Conservation (phyloP, 169 alveolate genomes). For the Cryptosporidium baileyi region DNA sequence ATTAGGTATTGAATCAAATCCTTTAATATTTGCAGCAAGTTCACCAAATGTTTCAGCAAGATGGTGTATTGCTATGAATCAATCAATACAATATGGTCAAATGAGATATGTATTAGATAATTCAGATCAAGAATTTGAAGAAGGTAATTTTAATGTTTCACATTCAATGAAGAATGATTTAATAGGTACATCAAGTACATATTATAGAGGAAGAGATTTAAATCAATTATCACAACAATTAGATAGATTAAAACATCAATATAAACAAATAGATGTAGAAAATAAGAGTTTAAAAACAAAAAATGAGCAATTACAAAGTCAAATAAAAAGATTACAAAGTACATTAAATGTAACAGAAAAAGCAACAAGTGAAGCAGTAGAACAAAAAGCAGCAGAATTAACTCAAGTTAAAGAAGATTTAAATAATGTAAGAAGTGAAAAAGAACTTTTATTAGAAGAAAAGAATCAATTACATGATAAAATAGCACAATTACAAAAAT, state of each 20-base stretch:
- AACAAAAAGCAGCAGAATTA: constrained; percentile 65
- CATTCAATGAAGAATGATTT: background rate
- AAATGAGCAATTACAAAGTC: constrained; percentile 47
- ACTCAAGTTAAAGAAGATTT: constrained; percentile 52
- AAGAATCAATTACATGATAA: constrained; percentile 28
- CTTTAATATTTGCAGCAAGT: constrained; percentile 66
- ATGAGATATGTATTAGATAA: constrained; percentile 49
- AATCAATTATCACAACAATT: constrained; percentile 51
- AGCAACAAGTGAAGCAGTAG: constrained; percentile 69
- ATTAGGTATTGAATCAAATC: constrained; percentile 62
- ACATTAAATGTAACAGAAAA: constrained; percentile 64
- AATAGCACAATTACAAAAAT: background rate
- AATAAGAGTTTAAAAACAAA: constrained; percentile 33
- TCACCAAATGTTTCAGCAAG: constrained; percentile 67
- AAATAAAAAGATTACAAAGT: constrained; percentile 50
- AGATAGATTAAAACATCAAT: constrained; percentile 36
- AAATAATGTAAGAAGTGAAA: constrained; percentile 53
- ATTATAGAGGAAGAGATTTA: constrained; percentile 56
- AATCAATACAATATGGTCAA: constrained; percentile 59
- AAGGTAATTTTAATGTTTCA: background rate
- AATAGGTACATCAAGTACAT: background rate
- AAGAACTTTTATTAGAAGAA: constrained; percentile 51
- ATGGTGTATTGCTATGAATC: constrained; percentile 68
- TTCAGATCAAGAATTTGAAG: constrained; percentile 42
- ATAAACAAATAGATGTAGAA: constrained; percentile 32